Base-by-base conservation (phyloP, 2,329 filamentous ascomycete genomes). In the Drechslerella stenobrocha region DNA sequence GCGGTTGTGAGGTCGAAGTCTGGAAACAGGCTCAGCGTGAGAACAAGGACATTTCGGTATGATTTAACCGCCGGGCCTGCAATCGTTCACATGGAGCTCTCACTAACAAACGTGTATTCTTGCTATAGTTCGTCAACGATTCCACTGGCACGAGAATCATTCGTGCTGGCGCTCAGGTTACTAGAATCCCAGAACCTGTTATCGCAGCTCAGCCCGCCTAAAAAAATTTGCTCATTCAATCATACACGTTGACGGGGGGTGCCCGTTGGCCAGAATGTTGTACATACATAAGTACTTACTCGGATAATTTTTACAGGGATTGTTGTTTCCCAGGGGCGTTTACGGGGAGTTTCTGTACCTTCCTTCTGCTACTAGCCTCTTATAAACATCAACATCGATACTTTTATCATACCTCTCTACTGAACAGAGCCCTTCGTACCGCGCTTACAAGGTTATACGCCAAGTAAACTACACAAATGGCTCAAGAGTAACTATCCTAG, bases 1-100 rank as follows among this genome's bases (percentile, higher is more conserved):
- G 89, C 71, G 89, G 89, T 42, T 90, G 88, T 76, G 89, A 93
- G 77, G 89, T 95, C 24, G 89, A 95, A 81, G 90, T 93, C 78
- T 95, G 89, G 89, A 93, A 93, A 83, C 86, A 88, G 40, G 84
- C 87, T 59, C 87, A 91, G 77, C 83, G 85, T 73, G 88, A 91
- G 78, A 89, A 88, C 81, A 91, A 92, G 81, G 88, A 91, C 73
- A 82, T 88, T 30, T 70, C 60, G 35, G 60, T 66, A 37, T 18
- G 37, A 18, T 18, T 3, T 9, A 5, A n/a, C 56, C 3, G 15
- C 9, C 23, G 2, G 3, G 13, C 13, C n/a, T 11, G 18, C 3
- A n/a, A 5, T 28, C 24, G 5, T 4, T 8, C 40, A 23, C 45
- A 56, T 26, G 9, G 44, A 18, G 6, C 15, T 24, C 40, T 26